phyloP scores from a whole-genome alignment of 2,329 filamentous ascomycete species.

The Penicillium aurantiogriseum region DNA sequence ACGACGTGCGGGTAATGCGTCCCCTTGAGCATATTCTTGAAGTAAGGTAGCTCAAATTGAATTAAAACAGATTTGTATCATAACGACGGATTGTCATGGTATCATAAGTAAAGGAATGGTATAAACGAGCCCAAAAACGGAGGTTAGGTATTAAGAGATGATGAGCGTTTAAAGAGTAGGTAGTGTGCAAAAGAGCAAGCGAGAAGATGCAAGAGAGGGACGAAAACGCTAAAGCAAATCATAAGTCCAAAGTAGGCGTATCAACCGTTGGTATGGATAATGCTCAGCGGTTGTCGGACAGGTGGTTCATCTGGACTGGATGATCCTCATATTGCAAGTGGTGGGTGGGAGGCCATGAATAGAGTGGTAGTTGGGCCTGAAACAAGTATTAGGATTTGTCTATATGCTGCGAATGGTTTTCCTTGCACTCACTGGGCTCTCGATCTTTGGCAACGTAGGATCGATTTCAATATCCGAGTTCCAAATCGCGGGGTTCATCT shows the following conservation, averaged over 20 bases:
- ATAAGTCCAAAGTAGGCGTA: background rate
- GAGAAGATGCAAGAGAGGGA: background rate
- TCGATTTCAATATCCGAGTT: conserved; percentile 4
- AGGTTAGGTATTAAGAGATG: background rate
- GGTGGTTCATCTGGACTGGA: background rate
- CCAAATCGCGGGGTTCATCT: background rate
- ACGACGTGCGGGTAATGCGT: background rate
- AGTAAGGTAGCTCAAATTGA: background rate
- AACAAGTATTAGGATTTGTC: background rate
- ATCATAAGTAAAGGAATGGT: background rate
- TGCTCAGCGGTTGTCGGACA: background rate
- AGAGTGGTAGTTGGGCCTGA: conserved; percentile 1
- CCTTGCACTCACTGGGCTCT: background rate
- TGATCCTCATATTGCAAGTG: background rate
- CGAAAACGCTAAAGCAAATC: background rate
- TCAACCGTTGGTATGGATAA: background rate
- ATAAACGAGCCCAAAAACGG: background rate
- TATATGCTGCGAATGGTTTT: background rate
- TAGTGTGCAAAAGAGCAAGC: too few species aligned
- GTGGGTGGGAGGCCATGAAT: background rate
- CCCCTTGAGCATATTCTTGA: background rate
- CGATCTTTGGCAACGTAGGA: conserved; percentile 2
- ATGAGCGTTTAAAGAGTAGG: background rate
- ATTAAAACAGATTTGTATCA: background rate
- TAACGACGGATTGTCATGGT: background rate